Evolutionary conservation across 768 basidiomycete genomes (phyloP).

Genomic region (Lyophyllum decastes): DNA sequence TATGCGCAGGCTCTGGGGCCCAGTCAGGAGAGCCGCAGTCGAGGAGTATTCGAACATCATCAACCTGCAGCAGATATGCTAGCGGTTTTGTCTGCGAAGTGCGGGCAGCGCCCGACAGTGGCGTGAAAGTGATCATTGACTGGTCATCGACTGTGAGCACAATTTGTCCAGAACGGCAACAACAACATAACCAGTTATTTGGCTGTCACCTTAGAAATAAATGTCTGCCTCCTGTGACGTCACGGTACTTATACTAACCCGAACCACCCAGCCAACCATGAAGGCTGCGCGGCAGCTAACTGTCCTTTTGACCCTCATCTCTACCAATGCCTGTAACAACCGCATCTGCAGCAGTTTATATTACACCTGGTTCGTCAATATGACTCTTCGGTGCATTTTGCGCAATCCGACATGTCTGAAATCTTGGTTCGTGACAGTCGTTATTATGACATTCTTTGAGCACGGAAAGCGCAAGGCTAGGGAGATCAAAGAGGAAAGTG

Average conservation of each 20-base stretch:
- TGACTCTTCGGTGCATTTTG: not conserved
- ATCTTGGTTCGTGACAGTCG: conserved; percentile 34
- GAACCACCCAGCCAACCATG: not conserved
- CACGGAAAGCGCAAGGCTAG: conserved; percentile 47
- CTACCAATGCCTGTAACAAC: conserved; percentile 53
- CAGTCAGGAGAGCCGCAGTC: conserved; percentile 95
- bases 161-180: not conserved
- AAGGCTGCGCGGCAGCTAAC: not conserved
- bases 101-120: conserved; percentile 82
- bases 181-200: conserved; percentile 15
- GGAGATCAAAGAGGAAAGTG: conserved; percentile 34
- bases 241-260: conserved; percentile 4
- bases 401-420: not conserved
- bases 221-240: conserved; percentile 25
- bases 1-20: conserved; percentile 58
- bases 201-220: conserved; percentile 15
- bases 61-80: conserved; percentile 88
- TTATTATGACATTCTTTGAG: conserved; percentile 50
- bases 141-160: conserved; percentile 1
- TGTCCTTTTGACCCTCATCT: conserved; percentile 4
- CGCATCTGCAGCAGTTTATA: conserved; percentile 52
- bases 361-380: conserved; percentile 45
- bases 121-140: conserved; percentile 92
- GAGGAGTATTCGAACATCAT: conserved; percentile 90
- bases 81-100: conserved; percentile 64